A percentile compares a stretch with the other conserved stretches of the same genome.
phyloP scores from a whole-genome alignment of 257 asterid genomes.

The Nicotiana knightiana region DNA sequence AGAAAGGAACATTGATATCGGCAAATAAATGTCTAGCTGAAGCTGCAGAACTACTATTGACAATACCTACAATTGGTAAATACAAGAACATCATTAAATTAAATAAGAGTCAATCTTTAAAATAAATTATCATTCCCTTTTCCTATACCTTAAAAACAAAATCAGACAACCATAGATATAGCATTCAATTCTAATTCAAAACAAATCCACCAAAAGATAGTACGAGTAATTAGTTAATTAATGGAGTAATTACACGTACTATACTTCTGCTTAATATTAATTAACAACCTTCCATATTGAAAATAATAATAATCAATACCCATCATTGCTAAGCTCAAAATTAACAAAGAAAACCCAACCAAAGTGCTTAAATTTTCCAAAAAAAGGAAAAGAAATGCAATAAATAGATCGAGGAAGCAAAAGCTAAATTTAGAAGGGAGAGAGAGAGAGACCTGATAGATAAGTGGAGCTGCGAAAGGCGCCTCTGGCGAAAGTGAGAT shows the following conservation, averaged over 20 bases:
- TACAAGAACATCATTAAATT: neutral
- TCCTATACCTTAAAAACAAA: neutral
- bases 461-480: conserved; percentile 21
- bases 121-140: neutral
- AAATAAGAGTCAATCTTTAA: neutral
- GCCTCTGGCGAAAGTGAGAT: conserved; percentile 30
- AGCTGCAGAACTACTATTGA: conserved; percentile 26
- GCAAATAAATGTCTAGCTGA: conserved; percentile 47
- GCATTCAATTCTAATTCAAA: neutral
- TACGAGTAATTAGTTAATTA: neutral
- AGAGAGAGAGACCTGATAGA: conserved; percentile 29
- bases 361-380: neutral
- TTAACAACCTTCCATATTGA: too few relatives aligned
- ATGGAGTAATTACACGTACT: neutral
- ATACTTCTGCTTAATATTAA: neutral
- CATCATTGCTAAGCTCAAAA: neutral
- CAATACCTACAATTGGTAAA: conserved; percentile 22
- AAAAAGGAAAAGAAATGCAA: too few relatives aligned
- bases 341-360: neutral
- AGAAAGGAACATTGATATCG: conserved; percentile 11
- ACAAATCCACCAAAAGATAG: neutral
- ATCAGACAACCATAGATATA: neutral
- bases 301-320: neutral
- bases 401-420: neutral
- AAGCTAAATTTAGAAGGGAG: neutral